Conservation (phyloP, 2,329 filamentous ascomycete genomes). For the Ceratocystiopsis minuta region DNA sequence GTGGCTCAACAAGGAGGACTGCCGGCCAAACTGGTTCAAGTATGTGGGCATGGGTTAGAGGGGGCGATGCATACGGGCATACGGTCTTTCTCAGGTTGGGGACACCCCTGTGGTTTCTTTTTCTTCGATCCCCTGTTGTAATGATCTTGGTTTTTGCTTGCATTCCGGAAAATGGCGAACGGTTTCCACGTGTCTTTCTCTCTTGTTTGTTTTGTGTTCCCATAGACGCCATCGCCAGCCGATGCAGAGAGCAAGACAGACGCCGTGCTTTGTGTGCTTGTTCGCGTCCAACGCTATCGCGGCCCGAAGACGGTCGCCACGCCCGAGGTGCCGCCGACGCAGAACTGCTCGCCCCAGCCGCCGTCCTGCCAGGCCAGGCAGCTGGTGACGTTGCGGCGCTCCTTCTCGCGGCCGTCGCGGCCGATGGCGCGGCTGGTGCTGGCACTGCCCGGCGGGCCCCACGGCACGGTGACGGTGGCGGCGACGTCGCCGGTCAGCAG, state of each 20-base stretch:
- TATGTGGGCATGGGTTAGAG: constrained; percentile 60
- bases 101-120: no score
- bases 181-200: not conserved
- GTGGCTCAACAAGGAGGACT: constrained; percentile 80
- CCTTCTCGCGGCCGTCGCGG: constrained; percentile 41
- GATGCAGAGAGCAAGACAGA: no score
- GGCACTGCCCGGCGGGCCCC: constrained; percentile 26
- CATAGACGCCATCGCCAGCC: no score
- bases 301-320: constrained; percentile 44
- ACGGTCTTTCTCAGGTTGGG: no score
- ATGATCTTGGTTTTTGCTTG: not conserved
- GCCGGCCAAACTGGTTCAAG: constrained; percentile 93
- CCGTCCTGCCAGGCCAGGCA: constrained; percentile 44
- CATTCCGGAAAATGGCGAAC: constrained; percentile 5
- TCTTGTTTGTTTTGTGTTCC: not conserved
- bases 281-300: not conserved
- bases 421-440: constrained; percentile 34
- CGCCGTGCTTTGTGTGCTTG: not conserved
- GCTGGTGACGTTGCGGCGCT: constrained; percentile 40
- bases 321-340: constrained; percentile 46
- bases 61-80: no score
- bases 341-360: constrained; percentile 46
- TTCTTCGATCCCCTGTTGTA: no score
- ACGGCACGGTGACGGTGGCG: constrained; percentile 41
- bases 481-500: constrained; percentile 52